Percentiles rank a stretch among this genome's conserved stretches.
phyloP scores from a whole-genome alignment of 805 yeast species.

The Cyberlindnera saturnus region DNA sequence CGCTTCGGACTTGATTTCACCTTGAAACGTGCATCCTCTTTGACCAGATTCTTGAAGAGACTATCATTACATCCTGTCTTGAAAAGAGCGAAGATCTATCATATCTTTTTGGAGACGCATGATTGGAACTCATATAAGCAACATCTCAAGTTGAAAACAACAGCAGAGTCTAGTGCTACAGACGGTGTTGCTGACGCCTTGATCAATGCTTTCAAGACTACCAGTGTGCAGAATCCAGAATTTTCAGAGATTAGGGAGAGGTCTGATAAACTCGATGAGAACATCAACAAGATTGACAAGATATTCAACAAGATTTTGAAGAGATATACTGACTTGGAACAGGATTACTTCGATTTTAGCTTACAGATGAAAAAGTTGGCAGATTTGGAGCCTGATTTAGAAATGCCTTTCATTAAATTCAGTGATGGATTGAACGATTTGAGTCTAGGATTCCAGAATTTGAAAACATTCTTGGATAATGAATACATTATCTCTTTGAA shows the following conservation, averaged over 20 bases:
- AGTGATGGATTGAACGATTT: constrained; percentile 41
- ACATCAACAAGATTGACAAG: constrained; percentile 70
- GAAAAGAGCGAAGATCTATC: constrained; percentile 62
- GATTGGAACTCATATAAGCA: constrained; percentile 70
- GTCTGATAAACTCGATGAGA: constrained; percentile 79
- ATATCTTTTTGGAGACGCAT: constrained; percentile 62
- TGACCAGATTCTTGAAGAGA: constrained; percentile 69
- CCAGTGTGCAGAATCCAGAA: constrained; percentile 61
- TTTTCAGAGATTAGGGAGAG: constrained; percentile 79
- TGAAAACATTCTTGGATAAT: constrained; percentile 58
- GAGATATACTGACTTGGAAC: constrained; percentile 65
- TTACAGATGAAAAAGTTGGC: constrained; percentile 65
- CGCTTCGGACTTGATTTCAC: constrained; percentile 85
- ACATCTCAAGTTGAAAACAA: constrained; percentile 36
- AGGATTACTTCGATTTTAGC: constrained; percentile 68
- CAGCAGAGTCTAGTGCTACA: constrained; percentile 16
- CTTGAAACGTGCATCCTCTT: constrained; percentile 69
- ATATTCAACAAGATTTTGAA: constrained; percentile 68
- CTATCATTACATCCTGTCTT: constrained; percentile 69
- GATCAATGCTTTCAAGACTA: constrained; percentile 88
- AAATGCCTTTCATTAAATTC: constrained; percentile 34
- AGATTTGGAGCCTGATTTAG: constrained; percentile 41
- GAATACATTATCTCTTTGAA: constrained; percentile 77
- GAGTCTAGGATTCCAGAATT: constrained; percentile 34
- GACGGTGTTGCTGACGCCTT: constrained; percentile 88